Conservation (phyloP, 2,329 filamentous ascomycete species). For the Trichocomaceae sp. region DNA sequence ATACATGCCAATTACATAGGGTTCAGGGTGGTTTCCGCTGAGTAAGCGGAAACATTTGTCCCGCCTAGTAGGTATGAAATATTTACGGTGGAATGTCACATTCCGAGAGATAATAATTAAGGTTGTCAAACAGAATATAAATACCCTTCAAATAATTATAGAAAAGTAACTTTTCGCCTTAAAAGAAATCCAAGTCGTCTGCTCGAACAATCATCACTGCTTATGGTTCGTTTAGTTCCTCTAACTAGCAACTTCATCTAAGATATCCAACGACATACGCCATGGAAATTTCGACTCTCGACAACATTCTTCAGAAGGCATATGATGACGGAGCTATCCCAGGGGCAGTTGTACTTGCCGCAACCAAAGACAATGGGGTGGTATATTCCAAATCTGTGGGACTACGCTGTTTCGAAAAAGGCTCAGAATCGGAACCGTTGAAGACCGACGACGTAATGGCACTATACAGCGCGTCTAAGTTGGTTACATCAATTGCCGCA, state of each 20-base stretch:
- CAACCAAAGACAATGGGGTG: constrained; percentile 6
- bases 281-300: background rate
- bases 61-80: background rate
- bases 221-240: background rate
- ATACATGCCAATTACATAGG: no score
- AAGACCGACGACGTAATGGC: constrained; percentile 5
- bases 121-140: background rate
- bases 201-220: background rate
- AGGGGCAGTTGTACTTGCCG: constrained; percentile 2
- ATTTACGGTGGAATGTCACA: background rate
- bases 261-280: background rate
- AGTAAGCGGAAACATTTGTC: no score
- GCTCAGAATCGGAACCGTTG: background rate
- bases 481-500: constrained; percentile 6
- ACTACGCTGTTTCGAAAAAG: background rate
- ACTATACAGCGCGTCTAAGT: constrained; percentile 1
- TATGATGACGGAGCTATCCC: background rate
- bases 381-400: constrained; percentile 10
- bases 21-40: no score
- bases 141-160: background rate
- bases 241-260: background rate
- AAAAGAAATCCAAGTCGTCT: background rate
- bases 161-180: background rate
- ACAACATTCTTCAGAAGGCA: background rate
- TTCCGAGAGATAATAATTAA: background rate